A percentile compares a stretch with the other conserved stretches of the same genome.
Evolutionary conservation across 805 yeast species (phyloP).

Genomic region (Jamesozyma jinghongensis): DNA sequence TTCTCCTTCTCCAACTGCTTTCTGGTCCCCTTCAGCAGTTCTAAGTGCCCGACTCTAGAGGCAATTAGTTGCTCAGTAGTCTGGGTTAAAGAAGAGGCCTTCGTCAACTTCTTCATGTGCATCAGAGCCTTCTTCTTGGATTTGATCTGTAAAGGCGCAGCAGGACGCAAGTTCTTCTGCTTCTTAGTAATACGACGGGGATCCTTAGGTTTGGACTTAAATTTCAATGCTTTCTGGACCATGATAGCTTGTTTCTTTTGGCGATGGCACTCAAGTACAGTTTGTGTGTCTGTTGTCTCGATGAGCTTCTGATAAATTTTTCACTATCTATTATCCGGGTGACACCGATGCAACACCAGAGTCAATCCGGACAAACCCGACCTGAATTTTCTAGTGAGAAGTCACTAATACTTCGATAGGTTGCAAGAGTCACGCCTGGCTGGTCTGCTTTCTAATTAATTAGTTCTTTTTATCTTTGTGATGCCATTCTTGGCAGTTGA

Average conservation of each 20-base stretch:
- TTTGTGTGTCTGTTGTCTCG: too few relatives aligned
- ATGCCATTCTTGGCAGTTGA: too few relatives aligned
- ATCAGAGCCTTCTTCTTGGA: constrained; percentile 52
- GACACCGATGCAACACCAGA: too few relatives aligned
- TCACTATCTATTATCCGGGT: too few relatives aligned
- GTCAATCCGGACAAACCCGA: too few relatives aligned
- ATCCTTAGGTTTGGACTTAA: constrained; percentile 33
- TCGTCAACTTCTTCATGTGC: constrained; percentile 47
- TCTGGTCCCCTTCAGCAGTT: constrained; percentile 82
- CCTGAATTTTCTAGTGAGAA: too few relatives aligned
- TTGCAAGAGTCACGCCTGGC: too few relatives aligned
- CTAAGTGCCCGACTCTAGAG: constrained; percentile 88
- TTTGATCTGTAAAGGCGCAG: constrained; percentile 66
- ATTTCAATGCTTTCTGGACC: constrained; percentile 70
- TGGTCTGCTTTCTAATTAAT: too few relatives aligned
- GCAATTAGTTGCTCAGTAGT: constrained; percentile 81
- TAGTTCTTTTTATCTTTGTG: too few relatives aligned
- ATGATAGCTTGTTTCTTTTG: constrained; percentile 25
- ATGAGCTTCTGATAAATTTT: too few relatives aligned
- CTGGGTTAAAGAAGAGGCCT: constrained; percentile 40
- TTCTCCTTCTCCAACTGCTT: constrained; percentile 58
- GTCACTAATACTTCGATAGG: too few relatives aligned
- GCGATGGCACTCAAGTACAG: neutral
- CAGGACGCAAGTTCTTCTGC: constrained; percentile 54
- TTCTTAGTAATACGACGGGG: constrained; percentile 45